Evolutionary conservation across 495 filamentous ascomycete species (phyloP).

Genomic region (Xylaria acuta): DNA sequence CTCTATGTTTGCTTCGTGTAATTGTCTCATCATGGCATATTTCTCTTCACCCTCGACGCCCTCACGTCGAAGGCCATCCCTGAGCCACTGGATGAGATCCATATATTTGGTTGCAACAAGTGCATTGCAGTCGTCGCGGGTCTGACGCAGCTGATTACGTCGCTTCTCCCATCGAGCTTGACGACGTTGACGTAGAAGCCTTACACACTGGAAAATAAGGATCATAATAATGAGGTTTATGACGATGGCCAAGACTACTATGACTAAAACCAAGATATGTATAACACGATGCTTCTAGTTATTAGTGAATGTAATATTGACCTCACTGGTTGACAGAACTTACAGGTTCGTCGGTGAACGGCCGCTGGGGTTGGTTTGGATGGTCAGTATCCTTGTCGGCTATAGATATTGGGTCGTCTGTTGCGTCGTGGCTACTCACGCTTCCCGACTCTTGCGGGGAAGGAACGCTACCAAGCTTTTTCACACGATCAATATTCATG

Average conservation of each 20-base stretch:
- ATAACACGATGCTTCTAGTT: background rate
- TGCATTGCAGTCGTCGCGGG: slow-evolving; percentile 19
- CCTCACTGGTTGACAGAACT: background rate
- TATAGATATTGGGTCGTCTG: background rate
- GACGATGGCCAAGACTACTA: slow-evolving; percentile 21
- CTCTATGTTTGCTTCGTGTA: slow-evolving; percentile 29
- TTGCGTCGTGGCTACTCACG: background rate
- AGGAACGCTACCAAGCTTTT: background rate
- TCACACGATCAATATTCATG: slow-evolving; percentile 17
- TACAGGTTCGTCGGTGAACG: background rate
- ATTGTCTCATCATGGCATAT: slow-evolving; percentile 37
- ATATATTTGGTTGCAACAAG: slow-evolving; percentile 35
- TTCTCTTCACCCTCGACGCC: slow-evolving; percentile 46
- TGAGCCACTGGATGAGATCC: slow-evolving; percentile 28
- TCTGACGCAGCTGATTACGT: background rate
- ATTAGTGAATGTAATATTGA: slow-evolving; percentile 1
- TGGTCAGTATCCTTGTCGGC: background rate
- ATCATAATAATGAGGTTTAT: slow-evolving; percentile 17
- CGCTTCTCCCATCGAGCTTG: slow-evolving; percentile 14
- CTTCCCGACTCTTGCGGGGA: background rate
- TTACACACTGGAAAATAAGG: slow-evolving; percentile 23
- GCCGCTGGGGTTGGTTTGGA: background rate
- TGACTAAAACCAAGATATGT: slow-evolving; percentile 1
- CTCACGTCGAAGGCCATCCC: slow-evolving; percentile 23
- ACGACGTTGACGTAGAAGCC: slow-evolving; percentile 22